Conservation (phyloP, 2,329 filamentous ascomycete genomes). For the Metarhizium rileyi region DNA sequence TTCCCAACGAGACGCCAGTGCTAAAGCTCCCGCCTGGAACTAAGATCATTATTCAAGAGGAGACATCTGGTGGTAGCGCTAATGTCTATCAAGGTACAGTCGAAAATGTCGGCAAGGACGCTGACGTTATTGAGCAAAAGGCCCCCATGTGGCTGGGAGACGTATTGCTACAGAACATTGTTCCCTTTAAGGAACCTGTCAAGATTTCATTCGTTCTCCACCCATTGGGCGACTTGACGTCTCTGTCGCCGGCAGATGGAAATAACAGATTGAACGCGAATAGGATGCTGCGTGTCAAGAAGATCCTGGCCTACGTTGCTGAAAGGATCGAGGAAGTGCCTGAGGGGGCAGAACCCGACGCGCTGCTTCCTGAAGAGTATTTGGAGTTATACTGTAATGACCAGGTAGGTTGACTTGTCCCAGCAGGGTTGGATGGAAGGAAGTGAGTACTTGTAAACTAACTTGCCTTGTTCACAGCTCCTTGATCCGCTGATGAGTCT, state of each 20-base stretch:
- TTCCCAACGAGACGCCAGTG: constrained; percentile 65
- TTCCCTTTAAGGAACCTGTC: constrained; percentile 79
- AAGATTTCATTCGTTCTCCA: constrained; percentile 94
- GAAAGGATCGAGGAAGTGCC: constrained; percentile 76
- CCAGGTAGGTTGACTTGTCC: constrained; percentile 48
- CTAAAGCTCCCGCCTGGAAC: constrained; percentile 60
- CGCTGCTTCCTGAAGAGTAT: constrained; percentile 78
- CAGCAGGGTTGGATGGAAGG: neutral
- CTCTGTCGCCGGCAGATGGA: constrained; percentile 63
- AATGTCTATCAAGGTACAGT: constrained; percentile 91
- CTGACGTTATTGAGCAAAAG: constrained; percentile 73
- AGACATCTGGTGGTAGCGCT: constrained; percentile 57
- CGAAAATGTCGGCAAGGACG: constrained; percentile 63
- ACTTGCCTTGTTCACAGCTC: constrained; percentile 30
- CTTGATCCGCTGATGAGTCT: constrained; percentile 80
- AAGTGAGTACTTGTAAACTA: constrained; percentile 1
- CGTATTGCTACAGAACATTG: constrained; percentile 70
- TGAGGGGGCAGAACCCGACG: constrained; percentile 46
- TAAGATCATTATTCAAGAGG: constrained; percentile 60
- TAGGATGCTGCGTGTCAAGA: constrained; percentile 89
- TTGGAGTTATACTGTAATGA: constrained; percentile 92
- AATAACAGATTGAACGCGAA: constrained; percentile 94
- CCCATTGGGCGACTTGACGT: constrained; percentile 65
- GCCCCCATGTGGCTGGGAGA: constrained; percentile 91
- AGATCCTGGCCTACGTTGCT: constrained; percentile 85